These are phyloP conservation scores for Centrapalus pauciflorus DNA, from an alignment of 129 eudicot species.

Conservation along the genomic window DNA sequence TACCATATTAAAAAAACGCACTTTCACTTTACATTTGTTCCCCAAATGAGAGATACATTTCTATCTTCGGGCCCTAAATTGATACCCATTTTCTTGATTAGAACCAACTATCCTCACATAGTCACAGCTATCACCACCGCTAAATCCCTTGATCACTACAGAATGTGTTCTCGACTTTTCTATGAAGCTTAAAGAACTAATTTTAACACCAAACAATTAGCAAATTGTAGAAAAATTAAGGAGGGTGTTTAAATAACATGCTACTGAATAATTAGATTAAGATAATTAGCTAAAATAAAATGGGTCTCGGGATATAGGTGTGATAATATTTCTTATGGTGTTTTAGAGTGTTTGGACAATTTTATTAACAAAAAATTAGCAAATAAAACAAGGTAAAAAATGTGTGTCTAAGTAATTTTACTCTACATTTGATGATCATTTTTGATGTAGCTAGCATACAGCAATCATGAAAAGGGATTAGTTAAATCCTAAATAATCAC, in stretches of 20 bases:
- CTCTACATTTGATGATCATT: neutral
- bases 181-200: slow-evolving; percentile 3
- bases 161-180: neutral
- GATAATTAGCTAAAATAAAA: too few relatives aligned
- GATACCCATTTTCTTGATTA: slow-evolving; percentile 3
- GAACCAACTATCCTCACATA: too few relatives aligned
- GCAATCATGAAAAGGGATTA: too few relatives aligned
- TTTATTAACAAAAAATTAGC: too few relatives aligned
- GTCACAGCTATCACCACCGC: too few relatives aligned
- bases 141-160: neutral
- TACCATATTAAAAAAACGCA: slow-evolving; percentile 17
- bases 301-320: too few relatives aligned
- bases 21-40: slow-evolving; percentile 24
- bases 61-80: slow-evolving; percentile 19
- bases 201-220: neutral
- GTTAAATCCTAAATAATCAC: neutral
- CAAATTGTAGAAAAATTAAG: too few relatives aligned
- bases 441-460: neutral
- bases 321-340: too few relatives aligned
- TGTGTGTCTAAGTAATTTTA: neutral
- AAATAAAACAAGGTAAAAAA: too few relatives aligned
- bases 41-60: slow-evolving; percentile 11
- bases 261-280: too few relatives aligned
- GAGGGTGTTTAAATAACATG: too few relatives aligned
- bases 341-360: too few relatives aligned